Evolutionary conservation across 768 basidiomycete genomes (phyloP), one percentile per base, ranked within the genome.

Genomic region (Hirschioporus abietinus): DNA sequence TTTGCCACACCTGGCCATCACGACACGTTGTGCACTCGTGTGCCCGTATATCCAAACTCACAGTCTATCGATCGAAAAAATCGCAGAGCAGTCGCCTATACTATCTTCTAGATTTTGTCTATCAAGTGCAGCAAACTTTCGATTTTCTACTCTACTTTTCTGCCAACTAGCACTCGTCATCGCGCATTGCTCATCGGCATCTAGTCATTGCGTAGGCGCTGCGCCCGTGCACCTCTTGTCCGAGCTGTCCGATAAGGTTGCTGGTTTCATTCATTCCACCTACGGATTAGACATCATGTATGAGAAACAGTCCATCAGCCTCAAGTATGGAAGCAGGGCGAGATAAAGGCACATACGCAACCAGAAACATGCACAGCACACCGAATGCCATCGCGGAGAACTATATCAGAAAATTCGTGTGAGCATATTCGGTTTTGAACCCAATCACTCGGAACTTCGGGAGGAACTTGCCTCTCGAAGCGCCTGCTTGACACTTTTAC

Each of bases 311-410:
- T 60, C 65, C 30, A 67, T 58, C 65, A 64, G 69, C 65, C 69
- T 63, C 58, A 63, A 62, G 58, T n/a, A 35, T 60, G 27, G 36
- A 30, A 58, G 60, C 20, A 68, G 63, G 68, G 20, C 58, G 62
- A 27, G 7, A 52, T 65, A 63, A 73, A 34, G 63, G 63, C 70
- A 86, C 91, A 87, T 84, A 94, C 91, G 92, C 92, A 75, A 94
- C 92, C 74, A 91, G 76, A 76, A 93, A 89, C 94, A 96, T 96
- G 81, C 93, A 95, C 74, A 84, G 75, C 70, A 96, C 94, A 34
- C 94, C 94, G 76, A 96, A 85, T 62, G 86, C 86, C 94, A 96
- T 96, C 67, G 93, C 94, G 67, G 83, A 89, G 78, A 96, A 95
- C 93, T 96, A 76, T 68, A 27, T 69, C 67, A 71, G 61, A 59